phyloP scores from a whole-genome alignment of 176 grass and related monocot species.

The Neostapfia colusana region DNA sequence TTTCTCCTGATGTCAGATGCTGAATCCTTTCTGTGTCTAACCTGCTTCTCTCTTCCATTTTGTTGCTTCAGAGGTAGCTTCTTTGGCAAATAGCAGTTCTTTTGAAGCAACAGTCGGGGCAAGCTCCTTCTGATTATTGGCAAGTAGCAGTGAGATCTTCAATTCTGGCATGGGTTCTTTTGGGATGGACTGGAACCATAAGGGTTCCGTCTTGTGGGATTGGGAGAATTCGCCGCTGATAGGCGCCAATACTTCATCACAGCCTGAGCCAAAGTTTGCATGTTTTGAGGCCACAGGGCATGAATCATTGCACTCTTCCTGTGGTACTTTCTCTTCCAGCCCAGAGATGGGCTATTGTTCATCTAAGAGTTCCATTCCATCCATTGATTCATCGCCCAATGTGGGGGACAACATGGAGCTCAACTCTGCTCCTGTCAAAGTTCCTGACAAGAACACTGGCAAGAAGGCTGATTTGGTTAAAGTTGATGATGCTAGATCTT shows the following conservation, averaged over 20 bases:
- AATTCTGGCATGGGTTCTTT: conserved; percentile 26
- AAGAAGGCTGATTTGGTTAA: conserved; percentile 18
- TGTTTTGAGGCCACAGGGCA: conserved; percentile 30
- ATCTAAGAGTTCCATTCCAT: conserved; percentile 50
- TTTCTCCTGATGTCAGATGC: not conserved
- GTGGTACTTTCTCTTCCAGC: conserved; percentile 50
- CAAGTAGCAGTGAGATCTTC: conserved; percentile 11
- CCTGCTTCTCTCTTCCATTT: not conserved
- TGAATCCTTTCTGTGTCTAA: not conserved
- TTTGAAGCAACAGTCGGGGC: too few relatives aligned
- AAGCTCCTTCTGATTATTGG: not conserved
- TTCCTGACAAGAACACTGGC: conserved; percentile 2
- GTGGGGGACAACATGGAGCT: conserved; percentile 40
- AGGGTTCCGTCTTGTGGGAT: conserved; percentile 48
- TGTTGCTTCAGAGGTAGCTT: conserved; percentile 32
- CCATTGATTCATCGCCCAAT: conserved; percentile 48
- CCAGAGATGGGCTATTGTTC: conserved; percentile 52
- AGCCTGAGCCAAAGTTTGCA: conserved; percentile 26
- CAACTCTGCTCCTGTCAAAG: conserved; percentile 40
- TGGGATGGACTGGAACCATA: conserved; percentile 62
- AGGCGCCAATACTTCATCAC: conserved; percentile 16
- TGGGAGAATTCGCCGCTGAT: conserved; percentile 42
- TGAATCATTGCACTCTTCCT: conserved; percentile 32
- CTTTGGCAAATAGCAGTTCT: conserved; percentile 28
- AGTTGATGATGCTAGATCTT: conserved; percentile 37